These are phyloP conservation scores for Citrullus colocynthis DNA, from an alignment of 306 rosid genomes.

Conservation along the genomic window DNA sequence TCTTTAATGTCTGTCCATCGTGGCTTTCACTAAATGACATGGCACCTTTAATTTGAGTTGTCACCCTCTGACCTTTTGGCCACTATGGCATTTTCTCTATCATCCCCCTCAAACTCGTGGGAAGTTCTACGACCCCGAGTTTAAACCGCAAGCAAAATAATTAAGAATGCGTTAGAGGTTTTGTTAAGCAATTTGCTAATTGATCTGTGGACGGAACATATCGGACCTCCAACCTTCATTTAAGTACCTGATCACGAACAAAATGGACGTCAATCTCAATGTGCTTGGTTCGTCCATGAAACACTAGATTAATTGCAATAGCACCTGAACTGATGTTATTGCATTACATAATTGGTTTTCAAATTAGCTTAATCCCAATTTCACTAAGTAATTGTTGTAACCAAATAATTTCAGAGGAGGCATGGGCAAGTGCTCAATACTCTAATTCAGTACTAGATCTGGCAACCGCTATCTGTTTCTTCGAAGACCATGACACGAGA, in stretches of 20 bases:
- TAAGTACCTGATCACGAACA: background rate
- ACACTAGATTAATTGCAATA: background rate
- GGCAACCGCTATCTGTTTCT: background rate
- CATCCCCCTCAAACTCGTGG: too few relatives aligned
- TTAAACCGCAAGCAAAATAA: too few relatives aligned
- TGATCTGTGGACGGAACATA: too few relatives aligned
- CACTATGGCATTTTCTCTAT: too few relatives aligned
- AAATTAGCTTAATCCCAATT: fast-evolving
- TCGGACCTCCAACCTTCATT: background rate
- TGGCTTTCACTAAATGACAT: too few relatives aligned
- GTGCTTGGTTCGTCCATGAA: background rate
- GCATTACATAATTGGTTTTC: background rate
- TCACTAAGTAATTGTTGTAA: fast-evolving
- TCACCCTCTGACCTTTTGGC: too few relatives aligned
- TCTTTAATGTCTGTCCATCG: too few relatives aligned
- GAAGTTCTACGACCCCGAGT: too few relatives aligned
- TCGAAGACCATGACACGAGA: background rate
- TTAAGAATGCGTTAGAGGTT: too few relatives aligned
- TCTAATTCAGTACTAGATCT: background rate
- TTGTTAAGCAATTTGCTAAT: too few relatives aligned
- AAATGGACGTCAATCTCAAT: background rate
- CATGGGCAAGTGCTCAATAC: background rate
- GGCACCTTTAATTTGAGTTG: too few relatives aligned
- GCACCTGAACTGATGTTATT: background rate
- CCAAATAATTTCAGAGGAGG: fast-evolving